Percentiles rank a stretch among this genome's conserved stretches.
Evolutionary conservation across 1,139 yeast species (phyloP).

Genomic region (Geotrichum cucujoidarum): DNA sequence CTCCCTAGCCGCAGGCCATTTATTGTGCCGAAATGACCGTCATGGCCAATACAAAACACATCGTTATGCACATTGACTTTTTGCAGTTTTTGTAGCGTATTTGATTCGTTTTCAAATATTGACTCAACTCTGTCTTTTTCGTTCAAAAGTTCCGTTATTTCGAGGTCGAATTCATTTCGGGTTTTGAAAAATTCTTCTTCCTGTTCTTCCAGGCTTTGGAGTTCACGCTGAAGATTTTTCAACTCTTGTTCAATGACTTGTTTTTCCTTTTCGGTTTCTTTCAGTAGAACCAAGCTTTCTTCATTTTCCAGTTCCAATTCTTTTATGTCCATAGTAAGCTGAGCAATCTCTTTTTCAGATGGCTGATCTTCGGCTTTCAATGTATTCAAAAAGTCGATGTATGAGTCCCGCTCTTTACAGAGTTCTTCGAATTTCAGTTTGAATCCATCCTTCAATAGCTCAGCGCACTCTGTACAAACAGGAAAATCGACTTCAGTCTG

Average conservation of each 20-base stretch:
- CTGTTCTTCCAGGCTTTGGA: constrained; percentile 38
- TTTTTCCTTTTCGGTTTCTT: constrained; percentile 31
- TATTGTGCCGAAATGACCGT: constrained; percentile 80
- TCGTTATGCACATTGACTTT: constrained; percentile 75
- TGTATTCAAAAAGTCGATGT: constrained; percentile 64
- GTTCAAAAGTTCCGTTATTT: constrained; percentile 44
- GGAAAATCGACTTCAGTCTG: constrained; percentile 85
- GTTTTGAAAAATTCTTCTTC: constrained; percentile 44
- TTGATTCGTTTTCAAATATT: constrained; percentile 55
- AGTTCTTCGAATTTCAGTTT: constrained; percentile 68
- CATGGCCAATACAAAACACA: constrained; percentile 75
- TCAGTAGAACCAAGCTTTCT: constrained; percentile 26
- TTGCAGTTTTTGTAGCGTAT: constrained; percentile 64
- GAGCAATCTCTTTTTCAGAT: constrained; percentile 42
- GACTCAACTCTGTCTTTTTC: constrained; percentile 60
- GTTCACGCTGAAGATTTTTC: constrained; percentile 35
- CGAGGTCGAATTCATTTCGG: constrained; percentile 51
- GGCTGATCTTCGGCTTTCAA: constrained; percentile 53
- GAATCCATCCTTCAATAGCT: constrained; percentile 58
- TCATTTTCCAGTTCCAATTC: constrained; percentile 27
- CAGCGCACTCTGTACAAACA: constrained; percentile 81
- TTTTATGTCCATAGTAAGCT: constrained; percentile 44
- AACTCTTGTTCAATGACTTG: constrained; percentile 36
- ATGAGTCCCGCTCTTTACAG: constrained; percentile 73
- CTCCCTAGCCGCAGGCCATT: constrained; percentile 79